Evolutionary conservation across 2,329 filamentous ascomycete species (phyloP), one percentile per base, ranked within the genome.

Genomic region (Ophiocordyceps camponoti-rufipedis): DNA sequence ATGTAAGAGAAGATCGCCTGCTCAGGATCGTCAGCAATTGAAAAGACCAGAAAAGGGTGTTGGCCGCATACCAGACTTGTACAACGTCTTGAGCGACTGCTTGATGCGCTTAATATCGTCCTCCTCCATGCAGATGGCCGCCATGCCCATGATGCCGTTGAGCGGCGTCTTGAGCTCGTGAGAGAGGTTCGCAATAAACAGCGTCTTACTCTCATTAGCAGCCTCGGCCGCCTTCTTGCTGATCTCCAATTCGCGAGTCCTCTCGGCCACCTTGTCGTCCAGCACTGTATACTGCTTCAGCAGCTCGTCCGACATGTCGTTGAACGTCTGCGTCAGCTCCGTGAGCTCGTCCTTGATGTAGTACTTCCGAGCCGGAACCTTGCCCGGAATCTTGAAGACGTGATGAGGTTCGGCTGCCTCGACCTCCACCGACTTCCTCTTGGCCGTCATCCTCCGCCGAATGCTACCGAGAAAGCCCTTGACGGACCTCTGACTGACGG

Each of bases 71-170:
- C 51, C 61, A 5, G 61, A 63, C 47, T 61, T 91, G 63, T 94
- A 94, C 18, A 95, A 79, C 16, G 87, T 86, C 54, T 85, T 83
- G 5, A 95, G 68, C 1, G 84, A 91, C 52, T 87, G 77, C 59
- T 88, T 87, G 51, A 94, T 78, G 51, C 81, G 77, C 31, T 71
- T 61, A 13, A 87, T 65, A 54, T 94, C 85, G 43, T 88, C 80
- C 58, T 94, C 87, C 51, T 87, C 83, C 85, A 94, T 91, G 61
- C 85, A 91, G 1, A 94, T 82, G 0, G 86, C 83, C 53, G 82
- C 88, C 82, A 95, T 91, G 48, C 91, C 91, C 55, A 98, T 70
- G 43, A 96, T 95, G 12, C 89, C 91, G 56, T 96, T 96, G 47
- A 96, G 71, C 0, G 91, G 91, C 1, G 91, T 98, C 58, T 94